Conservation (phyloP, 208 protist genomes). For the Trypanosoma melophagium region DNA sequence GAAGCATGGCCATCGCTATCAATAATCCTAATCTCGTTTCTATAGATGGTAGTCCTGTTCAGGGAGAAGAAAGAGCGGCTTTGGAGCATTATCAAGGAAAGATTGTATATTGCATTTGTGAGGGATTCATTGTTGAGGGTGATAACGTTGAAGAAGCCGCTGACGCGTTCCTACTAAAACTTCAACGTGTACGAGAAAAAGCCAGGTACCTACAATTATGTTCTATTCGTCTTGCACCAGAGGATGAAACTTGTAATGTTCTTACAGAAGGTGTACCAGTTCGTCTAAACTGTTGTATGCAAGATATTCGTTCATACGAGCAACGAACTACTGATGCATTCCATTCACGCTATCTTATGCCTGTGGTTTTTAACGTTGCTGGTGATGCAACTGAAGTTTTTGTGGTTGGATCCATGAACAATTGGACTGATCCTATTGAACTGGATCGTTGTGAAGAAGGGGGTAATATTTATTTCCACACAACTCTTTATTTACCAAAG, state of each 20-base stretch:
- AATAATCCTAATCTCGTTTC: slow-evolving; percentile 76
- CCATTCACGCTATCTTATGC: slow-evolving; percentile 82
- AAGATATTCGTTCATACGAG: slow-evolving; percentile 81
- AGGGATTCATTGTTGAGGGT: slow-evolving; percentile 89
- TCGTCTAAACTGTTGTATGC: slow-evolving; percentile 85
- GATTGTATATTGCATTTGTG: slow-evolving; percentile 85
- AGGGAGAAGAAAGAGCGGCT: slow-evolving; percentile 83
- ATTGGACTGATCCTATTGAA: slow-evolving; percentile 90
- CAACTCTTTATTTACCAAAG: slow-evolving; percentile 87
- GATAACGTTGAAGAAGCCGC: slow-evolving; percentile 81
- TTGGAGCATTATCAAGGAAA: slow-evolving; percentile 89
- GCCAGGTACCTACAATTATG: slow-evolving; percentile 79
- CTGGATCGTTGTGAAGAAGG: slow-evolving; percentile 83
- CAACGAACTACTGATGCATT: slow-evolving; percentile 85
- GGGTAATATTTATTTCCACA: slow-evolving; percentile 87
- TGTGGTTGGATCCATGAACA: slow-evolving; percentile 91
- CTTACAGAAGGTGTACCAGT: slow-evolving; percentile 84
- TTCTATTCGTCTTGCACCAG: slow-evolving; percentile 72
- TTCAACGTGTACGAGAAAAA: slow-evolving; percentile 69
- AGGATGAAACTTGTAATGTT: slow-evolving; percentile 57
- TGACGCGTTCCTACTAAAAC: slow-evolving; percentile 83
- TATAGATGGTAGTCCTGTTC: slow-evolving; percentile 85
- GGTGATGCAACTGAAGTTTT: slow-evolving; percentile 91
- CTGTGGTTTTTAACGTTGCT: slow-evolving; percentile 86
- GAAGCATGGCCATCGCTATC: slow-evolving; percentile 90